Evolutionary conservation across 768 basidiomycete species (phyloP).

Genomic region (Tubosaeta brunneosetosa): DNA sequence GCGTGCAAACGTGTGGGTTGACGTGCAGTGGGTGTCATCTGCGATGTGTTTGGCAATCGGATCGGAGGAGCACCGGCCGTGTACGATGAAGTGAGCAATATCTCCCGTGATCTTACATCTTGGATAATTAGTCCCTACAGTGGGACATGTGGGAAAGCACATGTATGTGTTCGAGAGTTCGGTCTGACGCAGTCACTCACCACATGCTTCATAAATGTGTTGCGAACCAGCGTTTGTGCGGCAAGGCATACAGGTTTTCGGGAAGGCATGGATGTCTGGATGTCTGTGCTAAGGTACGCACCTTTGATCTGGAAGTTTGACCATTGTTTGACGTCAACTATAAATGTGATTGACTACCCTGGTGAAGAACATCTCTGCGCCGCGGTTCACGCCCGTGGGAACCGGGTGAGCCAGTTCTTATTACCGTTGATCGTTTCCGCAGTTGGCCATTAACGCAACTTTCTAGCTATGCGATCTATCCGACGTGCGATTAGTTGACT

Average conservation of each 20-base stretch:
- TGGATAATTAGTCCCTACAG: slow-evolving; percentile 24
- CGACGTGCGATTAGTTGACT: slow-evolving; percentile 26
- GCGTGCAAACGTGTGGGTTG: slow-evolving; percentile 45
- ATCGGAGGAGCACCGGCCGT: slow-evolving; percentile 30
- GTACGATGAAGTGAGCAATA: slow-evolving; percentile 44
- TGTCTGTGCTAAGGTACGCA: slow-evolving; percentile 48
- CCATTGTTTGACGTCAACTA: neutral
- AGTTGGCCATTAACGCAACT: neutral
- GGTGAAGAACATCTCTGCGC: slow-evolving; percentile 52
- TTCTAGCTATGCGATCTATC: slow-evolving; percentile 41
- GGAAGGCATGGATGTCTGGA: slow-evolving; percentile 49
- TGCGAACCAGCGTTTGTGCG: slow-evolving; percentile 51
- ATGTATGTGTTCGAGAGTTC: slow-evolving; percentile 34
- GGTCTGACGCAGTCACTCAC: too few relatives aligned
- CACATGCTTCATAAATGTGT: slow-evolving; percentile 40
- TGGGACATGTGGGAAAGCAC: slow-evolving; percentile 52
- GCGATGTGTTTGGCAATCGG: slow-evolving; percentile 35
- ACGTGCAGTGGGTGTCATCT: slow-evolving; percentile 47
- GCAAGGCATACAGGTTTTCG: slow-evolving; percentile 42
- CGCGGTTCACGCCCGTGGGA: slow-evolving; percentile 53
- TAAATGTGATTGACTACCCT: slow-evolving; percentile 42
- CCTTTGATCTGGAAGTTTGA: neutral
- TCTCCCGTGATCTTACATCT: neutral
- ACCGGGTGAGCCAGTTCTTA: slow-evolving; percentile 29
- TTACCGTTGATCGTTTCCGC: too few relatives aligned